These are phyloP conservation scores for Neofusicoccum parvum DNA, from an alignment of 2,329 filamentous ascomycete genomes.

Conservation along the genomic window DNA sequence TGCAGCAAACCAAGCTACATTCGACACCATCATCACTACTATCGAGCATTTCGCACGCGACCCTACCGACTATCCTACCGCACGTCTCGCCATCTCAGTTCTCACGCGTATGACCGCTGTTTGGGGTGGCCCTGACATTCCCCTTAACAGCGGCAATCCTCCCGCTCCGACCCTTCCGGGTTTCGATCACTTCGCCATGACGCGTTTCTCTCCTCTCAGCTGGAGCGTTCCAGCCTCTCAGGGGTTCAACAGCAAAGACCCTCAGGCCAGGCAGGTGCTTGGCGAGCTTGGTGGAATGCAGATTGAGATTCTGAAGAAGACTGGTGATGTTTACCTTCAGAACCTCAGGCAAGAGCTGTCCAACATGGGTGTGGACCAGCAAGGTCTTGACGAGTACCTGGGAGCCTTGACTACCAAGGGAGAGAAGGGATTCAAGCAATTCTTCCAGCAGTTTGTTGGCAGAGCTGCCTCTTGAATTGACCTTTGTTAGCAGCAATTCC, in stretches of 20 bases:
- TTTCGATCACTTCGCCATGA: constrained; percentile 89
- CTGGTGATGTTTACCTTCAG: constrained; percentile 76
- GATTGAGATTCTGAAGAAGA: constrained; percentile 87
- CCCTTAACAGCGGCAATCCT: constrained; percentile 23
- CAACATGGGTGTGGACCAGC: constrained; percentile 65
- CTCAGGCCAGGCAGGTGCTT: constrained; percentile 84
- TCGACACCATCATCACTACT: constrained; percentile 83
- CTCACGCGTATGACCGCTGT: constrained; percentile 80
- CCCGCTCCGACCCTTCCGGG: constrained; percentile 64
- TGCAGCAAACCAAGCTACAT: constrained; percentile 79
- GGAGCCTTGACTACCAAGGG: constrained; percentile 40
- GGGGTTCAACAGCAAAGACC: constrained; percentile 81
- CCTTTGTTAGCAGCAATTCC: background rate
- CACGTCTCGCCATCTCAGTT: constrained; percentile 78
- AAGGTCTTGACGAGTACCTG: constrained; percentile 66
- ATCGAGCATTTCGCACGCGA: constrained; percentile 84
- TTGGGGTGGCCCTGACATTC: constrained; percentile 81
- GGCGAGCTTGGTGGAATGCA: constrained; percentile 85
- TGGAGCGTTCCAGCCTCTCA: constrained; percentile 85
- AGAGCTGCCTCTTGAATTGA: constrained; percentile 1
- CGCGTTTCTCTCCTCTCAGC: constrained; percentile 82
- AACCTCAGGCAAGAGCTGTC: constrained; percentile 69
- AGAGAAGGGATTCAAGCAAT: constrained; percentile 25
- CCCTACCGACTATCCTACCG: constrained; percentile 65
- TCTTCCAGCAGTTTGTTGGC: constrained; percentile 20